phyloP scores from a whole-genome alignment of 805 yeast genomes.

The Ogataea parapolymorpha region DNA sequence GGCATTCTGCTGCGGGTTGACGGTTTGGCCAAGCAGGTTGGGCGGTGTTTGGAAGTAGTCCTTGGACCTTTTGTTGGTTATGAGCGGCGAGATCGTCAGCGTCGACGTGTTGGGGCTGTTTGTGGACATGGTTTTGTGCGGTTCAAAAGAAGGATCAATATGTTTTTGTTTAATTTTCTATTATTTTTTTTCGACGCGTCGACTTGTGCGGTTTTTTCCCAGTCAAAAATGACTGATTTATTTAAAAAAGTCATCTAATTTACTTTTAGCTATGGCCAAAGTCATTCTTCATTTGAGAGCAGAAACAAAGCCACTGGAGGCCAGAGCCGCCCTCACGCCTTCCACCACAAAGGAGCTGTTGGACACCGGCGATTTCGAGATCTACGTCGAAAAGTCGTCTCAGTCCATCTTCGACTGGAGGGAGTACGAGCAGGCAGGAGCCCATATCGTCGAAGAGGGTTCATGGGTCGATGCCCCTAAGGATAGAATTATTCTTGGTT shows the following conservation, averaged over 20 bases:
- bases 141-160: constrained; percentile 8
- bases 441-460: constrained; percentile 84
- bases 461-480: constrained; percentile 92
- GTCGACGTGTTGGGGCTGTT: constrained; percentile 65
- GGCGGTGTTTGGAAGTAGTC: constrained; percentile 38
- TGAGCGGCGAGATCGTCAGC: constrained; percentile 66
- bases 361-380: constrained; percentile 77
- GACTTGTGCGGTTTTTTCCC: neutral
- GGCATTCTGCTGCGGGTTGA: constrained; percentile 16
- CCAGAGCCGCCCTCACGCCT: constrained; percentile 96
- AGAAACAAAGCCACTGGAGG: constrained; percentile 95
- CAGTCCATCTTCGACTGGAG: constrained; percentile 75
- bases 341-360: constrained; percentile 77
- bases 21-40: constrained; percentile 20
- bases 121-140: constrained; percentile 19
- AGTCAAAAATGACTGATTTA: constrained; percentile 4
- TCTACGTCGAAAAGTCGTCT: constrained; percentile 82
- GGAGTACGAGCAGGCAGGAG: constrained; percentile 81
- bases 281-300: constrained; percentile 89
- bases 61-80: constrained; percentile 34
- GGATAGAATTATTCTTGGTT: constrained; percentile 86
- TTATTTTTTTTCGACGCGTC: constrained; percentile 3
- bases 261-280: constrained; percentile 18
- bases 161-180: neutral
- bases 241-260: constrained; percentile 1